These are phyloP conservation scores for Fragilariopsis cylindrus DNA, from an alignment of 108 stramenopile species.

Conservation along the genomic window DNA sequence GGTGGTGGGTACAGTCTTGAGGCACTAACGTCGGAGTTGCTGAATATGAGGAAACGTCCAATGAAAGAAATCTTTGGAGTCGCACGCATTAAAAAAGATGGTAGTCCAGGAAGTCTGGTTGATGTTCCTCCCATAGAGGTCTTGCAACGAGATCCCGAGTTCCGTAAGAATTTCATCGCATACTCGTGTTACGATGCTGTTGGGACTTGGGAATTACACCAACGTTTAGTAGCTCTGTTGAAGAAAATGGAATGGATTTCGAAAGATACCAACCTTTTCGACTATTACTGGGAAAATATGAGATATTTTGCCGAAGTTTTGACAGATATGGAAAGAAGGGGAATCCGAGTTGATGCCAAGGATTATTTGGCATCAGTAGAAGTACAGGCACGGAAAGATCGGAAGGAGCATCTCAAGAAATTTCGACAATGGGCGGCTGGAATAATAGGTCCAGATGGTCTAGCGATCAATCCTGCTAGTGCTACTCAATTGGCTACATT, in stretches of 20 bases:
- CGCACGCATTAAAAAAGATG: constrained; percentile 81
- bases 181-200: constrained; percentile 90
- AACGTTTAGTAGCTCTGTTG: constrained; percentile 53
- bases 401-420: constrained; percentile 48
- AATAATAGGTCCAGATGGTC: constrained; percentile 75
- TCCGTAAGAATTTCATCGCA: constrained; percentile 77
- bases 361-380: constrained; percentile 90
- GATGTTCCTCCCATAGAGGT: constrained; percentile 88
- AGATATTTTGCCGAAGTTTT: constrained; percentile 93
- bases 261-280: constrained; percentile 63
- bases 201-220: constrained; percentile 75
- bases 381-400: constrained; percentile 76
- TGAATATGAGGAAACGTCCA: constrained; percentile 72
- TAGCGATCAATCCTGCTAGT: constrained; percentile 87
- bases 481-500: constrained; percentile 82
- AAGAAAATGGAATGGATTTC: constrained; percentile 56
- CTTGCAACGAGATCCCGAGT: constrained; percentile 77
- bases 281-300: constrained; percentile 93
- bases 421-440: constrained; percentile 83
- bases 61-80: constrained; percentile 98
- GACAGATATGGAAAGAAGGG: constrained; percentile 97
- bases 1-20: constrained; percentile 87
- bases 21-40: constrained; percentile 72
- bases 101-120: constrained; percentile 69
- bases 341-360: constrained; percentile 90